Evolutionary conservation across 768 basidiomycete genomes (phyloP).

Genomic region (Coprinellus aureogranulatus): DNA sequence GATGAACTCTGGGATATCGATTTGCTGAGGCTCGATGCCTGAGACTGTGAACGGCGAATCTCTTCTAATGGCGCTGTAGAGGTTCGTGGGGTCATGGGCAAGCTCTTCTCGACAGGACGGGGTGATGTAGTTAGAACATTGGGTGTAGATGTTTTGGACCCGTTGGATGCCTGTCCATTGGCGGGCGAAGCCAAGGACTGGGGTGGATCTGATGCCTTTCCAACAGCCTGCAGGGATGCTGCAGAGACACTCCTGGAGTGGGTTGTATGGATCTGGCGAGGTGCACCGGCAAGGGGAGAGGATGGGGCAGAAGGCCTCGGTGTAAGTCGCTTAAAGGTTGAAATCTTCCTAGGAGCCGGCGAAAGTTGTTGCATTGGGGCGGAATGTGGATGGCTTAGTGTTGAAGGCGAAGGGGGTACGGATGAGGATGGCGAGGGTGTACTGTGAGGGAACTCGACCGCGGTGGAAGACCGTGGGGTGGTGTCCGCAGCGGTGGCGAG

Average conservation of each 20-base stretch:
- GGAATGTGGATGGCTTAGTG: background rate
- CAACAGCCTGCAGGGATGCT: constrained; percentile 16
- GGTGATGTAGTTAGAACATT: background rate
- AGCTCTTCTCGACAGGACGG: background rate
- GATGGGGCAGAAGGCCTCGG: constrained; percentile 30
- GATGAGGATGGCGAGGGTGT: constrained; percentile 4
- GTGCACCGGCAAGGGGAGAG: constrained; percentile 28
- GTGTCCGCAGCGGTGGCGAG: background rate
- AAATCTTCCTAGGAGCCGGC: constrained; percentile 46
- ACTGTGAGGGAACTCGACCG: background rate
- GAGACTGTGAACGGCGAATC: background rate
- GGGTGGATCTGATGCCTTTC: constrained; percentile 6
- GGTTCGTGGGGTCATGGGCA: background rate
- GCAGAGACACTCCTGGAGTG: constrained; percentile 25
- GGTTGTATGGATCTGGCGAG: constrained; percentile 9
- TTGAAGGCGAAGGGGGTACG: constrained; percentile 1
- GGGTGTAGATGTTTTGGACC: background rate
- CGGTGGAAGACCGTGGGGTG: background rate
- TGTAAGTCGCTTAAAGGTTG: constrained; percentile 35
- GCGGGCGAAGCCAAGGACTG: background rate
- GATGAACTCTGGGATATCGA: background rate
- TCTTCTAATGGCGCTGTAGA: background rate
- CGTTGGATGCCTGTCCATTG: background rate
- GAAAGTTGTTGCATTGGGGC: constrained; percentile 21
- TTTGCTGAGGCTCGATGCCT: background rate